Base-by-base conservation (phyloP, 2,329 filamentous ascomycete genomes). In the Cladobotryum mycophilum region DNA sequence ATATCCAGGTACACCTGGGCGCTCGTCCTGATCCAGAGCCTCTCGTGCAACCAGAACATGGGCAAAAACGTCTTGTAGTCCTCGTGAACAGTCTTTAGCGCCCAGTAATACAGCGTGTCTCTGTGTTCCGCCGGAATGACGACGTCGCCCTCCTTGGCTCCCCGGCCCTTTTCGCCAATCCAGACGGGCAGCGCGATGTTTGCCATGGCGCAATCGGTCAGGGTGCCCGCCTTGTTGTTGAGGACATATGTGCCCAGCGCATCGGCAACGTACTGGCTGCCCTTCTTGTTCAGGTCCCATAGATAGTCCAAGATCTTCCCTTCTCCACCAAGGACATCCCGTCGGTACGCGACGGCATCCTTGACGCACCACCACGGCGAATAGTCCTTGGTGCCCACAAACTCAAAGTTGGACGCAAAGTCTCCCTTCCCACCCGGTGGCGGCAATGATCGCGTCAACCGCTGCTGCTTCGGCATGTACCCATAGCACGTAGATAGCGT, bases 1-100 rank as follows among this genome's bases (percentile, higher is more conserved):
- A 85, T 64, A 22, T 89, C 88, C n/a, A 96, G 69, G 64, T 93
- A 97, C 0, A 93, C 78, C 73, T 96, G 90, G 13, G 81, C 88
- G 63, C 86, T 90, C 44, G 95, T 61, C 45, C 92, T 73, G 0
- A 78, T 74, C 86, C 86, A 96, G 64, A 84, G 79, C 48, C 75
- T 74, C 0, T 76, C 78, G 0, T 69, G 75, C 57, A 90, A 82
- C 8, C 76, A 67, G 51, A 82, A 81, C 3, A 87, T 62, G 1
- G 84, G 75, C 47, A 93, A 68, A 60, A 89, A 92, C 0, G 89
- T 93, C 49, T 84, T 76, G 64, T 82, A 80, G n/a, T 85, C 78
- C 1, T 70, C 60, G 13, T 81, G 67, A 54, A 88, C 61, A 3
- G 61, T 72, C 41, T 68, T 64, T 45, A 76, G 62, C 53, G 88